phyloP scores from a whole-genome alignment of 306 rosid species.

The Purshia tridentata region DNA sequence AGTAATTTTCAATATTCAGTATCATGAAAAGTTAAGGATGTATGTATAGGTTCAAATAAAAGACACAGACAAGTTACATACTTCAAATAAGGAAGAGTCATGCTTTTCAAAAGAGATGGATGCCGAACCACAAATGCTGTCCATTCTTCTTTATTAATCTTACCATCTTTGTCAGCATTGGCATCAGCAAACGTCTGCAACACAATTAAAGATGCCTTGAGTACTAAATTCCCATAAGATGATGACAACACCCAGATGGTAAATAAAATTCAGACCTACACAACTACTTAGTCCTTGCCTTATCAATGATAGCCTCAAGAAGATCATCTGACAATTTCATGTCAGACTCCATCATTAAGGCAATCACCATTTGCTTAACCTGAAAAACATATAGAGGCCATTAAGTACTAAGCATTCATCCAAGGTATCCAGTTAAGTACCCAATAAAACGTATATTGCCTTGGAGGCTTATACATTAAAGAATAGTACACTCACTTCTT shows the following conservation, averaged over 20 bases:
- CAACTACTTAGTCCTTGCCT: slow-evolving; percentile 27
- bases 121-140: slow-evolving; percentile 50
- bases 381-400: slow-evolving; percentile 35
- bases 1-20: background rate
- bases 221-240: background rate
- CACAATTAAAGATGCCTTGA: slow-evolving; percentile 10
- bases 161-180: slow-evolving; percentile 70
- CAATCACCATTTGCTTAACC: slow-evolving; percentile 86
- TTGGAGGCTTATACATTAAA: background rate
- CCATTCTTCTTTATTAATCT: slow-evolving; percentile 78
- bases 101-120: slow-evolving; percentile 68
- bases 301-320: slow-evolving; percentile 70
- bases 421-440: background rate
- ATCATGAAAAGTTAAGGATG: background rate
- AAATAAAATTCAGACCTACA: background rate
- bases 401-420: background rate
- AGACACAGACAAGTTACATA: slow-evolving; percentile 43
- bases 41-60: no score
- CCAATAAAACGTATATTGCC: background rate
- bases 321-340: slow-evolving; percentile 62
- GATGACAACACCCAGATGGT: background rate
- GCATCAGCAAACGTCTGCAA: slow-evolving; percentile 73
- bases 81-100: slow-evolving; percentile 92
- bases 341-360: slow-evolving; percentile 69
- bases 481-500: slow-evolving; percentile 56